Evolutionary conservation across 768 basidiomycete species (phyloP).

Genomic region (Termitomyces sp.): DNA sequence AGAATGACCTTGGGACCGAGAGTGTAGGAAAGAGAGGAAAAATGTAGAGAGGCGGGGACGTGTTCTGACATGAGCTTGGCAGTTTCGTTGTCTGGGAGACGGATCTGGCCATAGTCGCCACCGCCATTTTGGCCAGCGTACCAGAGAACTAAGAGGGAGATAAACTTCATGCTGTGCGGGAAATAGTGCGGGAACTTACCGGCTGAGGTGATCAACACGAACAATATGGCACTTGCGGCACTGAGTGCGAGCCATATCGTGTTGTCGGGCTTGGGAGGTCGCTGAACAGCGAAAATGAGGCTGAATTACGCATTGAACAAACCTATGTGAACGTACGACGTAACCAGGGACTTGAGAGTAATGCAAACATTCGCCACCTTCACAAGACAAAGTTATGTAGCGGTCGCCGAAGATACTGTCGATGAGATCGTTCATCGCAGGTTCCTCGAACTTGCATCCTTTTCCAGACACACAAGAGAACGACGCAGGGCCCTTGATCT

Average conservation of each 20-base stretch:
- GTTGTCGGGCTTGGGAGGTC: constrained; percentile 80
- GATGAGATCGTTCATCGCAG: constrained; percentile 95
- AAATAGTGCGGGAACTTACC: constrained; percentile 29
- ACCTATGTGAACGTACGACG: constrained; percentile 37
- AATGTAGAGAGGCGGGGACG: constrained; percentile 91
- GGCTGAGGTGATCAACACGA: constrained; percentile 66
- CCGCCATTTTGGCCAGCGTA: constrained; percentile 77
- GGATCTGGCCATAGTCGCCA: constrained; percentile 66
- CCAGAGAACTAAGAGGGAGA: constrained; percentile 60
- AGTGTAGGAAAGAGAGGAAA: constrained; percentile 77
- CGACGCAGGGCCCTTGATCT: constrained; percentile 85
- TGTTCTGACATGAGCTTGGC: constrained; percentile 90
- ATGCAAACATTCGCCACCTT: constrained; percentile 91
- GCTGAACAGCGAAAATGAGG: constrained; percentile 29
- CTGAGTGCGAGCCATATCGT: constrained; percentile 81
- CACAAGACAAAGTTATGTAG: constrained; percentile 82
- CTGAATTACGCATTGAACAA: neutral
- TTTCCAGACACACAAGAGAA: constrained; percentile 73
- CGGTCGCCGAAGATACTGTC: constrained; percentile 89
- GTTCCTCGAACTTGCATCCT: constrained; percentile 90
- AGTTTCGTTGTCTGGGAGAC: constrained; percentile 76
- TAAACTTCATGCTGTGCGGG: neutral
- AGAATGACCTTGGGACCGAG: constrained; percentile 66
- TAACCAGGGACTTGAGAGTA: constrained; percentile 96
- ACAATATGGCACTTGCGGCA: constrained; percentile 67